These are phyloP conservation scores for Cupressus sempervirens DNA, from an alignment of 75 land plant genomes.

Conservation along the genomic window DNA sequence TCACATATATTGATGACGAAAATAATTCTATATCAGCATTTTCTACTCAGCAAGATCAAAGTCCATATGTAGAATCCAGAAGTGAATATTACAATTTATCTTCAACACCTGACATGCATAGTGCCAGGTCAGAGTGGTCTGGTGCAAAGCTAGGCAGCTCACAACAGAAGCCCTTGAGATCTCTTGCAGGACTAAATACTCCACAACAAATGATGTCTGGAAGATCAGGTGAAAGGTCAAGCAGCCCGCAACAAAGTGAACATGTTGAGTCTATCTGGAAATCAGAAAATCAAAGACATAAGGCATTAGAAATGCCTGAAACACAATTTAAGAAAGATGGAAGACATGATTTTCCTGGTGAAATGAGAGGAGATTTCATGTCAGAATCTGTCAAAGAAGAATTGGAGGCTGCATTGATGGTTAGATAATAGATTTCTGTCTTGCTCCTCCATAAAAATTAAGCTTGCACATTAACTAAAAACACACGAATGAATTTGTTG, in stretches of 20 bases:
- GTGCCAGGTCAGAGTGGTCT: background rate
- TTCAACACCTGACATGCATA: background rate
- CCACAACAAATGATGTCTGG: background rate
- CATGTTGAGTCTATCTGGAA: background rate
- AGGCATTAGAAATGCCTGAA: background rate
- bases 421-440: constrained; percentile 11
- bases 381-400: constrained; percentile 39
- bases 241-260: background rate
- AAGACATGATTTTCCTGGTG: background rate
- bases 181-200: background rate
- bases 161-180: background rate
- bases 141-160: background rate
- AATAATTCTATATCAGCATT: background rate
- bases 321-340: constrained; percentile 12
- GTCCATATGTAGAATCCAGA: background rate
- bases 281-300: background rate
- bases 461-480: background rate
- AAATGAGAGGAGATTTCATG: background rate
- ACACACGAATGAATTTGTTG: background rate
- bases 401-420: constrained; percentile 34
- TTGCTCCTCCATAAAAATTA: background rate
- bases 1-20: background rate
- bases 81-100: background rate
- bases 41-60: background rate
- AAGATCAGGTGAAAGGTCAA: constrained; percentile 3